Evolutionary conservation across 129 eudicot species (phyloP), one percentile per base, ranked within the genome.

Genomic region (Flaveria bidentis): DNA sequence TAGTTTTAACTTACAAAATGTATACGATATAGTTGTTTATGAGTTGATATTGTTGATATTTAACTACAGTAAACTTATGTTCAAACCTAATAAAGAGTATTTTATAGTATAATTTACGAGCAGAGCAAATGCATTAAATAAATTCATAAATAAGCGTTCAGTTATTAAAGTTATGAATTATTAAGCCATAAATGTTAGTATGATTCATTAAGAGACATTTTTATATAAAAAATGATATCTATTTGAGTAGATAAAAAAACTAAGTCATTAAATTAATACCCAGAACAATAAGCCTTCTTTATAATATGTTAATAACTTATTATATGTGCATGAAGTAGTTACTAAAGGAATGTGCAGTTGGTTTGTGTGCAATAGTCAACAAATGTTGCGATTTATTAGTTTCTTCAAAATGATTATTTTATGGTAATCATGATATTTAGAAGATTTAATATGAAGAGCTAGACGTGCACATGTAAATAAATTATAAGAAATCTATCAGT

Each of bases 311-410:
- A 23, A 14, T 57, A 26, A 13, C 56, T 15, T 67, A 53, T 23
- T n/a, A 55, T 69, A 53, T 16, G 28, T 13, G 41, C 61, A 70
- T 45, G 69, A 71, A 78, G 53, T 58, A 60, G 76, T 22, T 46
- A 71, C 41, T 36, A 0, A 36, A 50, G 25, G 73, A 72, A 64
- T 72, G 30, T 53, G 9, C 28, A 55, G 46, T 26, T 39, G 39
- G 69, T 77, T 39, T 42, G 73, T 52, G 36, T 72, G 26, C 55
- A 53, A 73, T 53, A 73, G 83, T 80, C 83, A 80, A 80, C 69
- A 80, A 65, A 73, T 14, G 79, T 30, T 64, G 79, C 74, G 51
- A 53, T 72, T 36, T 72, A 65, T 41, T 51, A 49, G 5, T 71
- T 5, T 15, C 39, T 17, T 69, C 14, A n/a, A 8, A 69, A 41